Percentiles rank a stretch among this genome's conserved stretches.
Evolutionary conservation across 805 yeast species (phyloP).

Genomic region (Komagataella kurtzmanii): DNA sequence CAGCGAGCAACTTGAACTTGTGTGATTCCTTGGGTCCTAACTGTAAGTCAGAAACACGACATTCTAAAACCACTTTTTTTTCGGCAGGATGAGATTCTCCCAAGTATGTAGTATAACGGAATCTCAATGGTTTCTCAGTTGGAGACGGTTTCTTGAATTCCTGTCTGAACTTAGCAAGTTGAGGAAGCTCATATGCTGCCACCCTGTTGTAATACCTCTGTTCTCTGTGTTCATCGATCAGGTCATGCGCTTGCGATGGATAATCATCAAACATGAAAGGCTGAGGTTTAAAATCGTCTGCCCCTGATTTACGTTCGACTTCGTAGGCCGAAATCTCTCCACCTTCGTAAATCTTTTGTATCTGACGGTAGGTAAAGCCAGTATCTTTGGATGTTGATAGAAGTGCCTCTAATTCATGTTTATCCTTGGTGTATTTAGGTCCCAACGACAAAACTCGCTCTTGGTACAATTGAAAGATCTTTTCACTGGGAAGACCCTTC

Average conservation of each 20-base stretch:
- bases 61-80: slow-evolving; percentile 50
- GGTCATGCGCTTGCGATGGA: slow-evolving; percentile 60
- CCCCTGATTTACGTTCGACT: slow-evolving; percentile 17
- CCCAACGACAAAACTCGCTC: slow-evolving; percentile 45
- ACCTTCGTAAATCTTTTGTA: slow-evolving; percentile 22
- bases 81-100: slow-evolving; percentile 66
- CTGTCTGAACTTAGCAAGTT: slow-evolving; percentile 62
- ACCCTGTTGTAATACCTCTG: slow-evolving; percentile 66
- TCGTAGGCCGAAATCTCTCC: slow-evolving; percentile 29
- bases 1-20: slow-evolving; percentile 70
- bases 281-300: slow-evolving; percentile 23
- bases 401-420: slow-evolving; percentile 44
- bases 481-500: slow-evolving; percentile 54
- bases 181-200: slow-evolving; percentile 89
- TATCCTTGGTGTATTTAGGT: slow-evolving; percentile 30
- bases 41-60: slow-evolving; percentile 38
- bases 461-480: slow-evolving; percentile 46
- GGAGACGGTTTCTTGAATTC: slow-evolving; percentile 38
- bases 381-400: slow-evolving; percentile 30
- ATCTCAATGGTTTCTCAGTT: slow-evolving; percentile 39
- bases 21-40: slow-evolving; percentile 42
- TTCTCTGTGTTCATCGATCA: slow-evolving; percentile 57
- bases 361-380: slow-evolving; percentile 16
- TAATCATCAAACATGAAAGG: slow-evolving; percentile 51
- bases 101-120: slow-evolving; percentile 58